Conservation (phyloP, 345 rosid species). For the Gynandropsis gynandra region DNA sequence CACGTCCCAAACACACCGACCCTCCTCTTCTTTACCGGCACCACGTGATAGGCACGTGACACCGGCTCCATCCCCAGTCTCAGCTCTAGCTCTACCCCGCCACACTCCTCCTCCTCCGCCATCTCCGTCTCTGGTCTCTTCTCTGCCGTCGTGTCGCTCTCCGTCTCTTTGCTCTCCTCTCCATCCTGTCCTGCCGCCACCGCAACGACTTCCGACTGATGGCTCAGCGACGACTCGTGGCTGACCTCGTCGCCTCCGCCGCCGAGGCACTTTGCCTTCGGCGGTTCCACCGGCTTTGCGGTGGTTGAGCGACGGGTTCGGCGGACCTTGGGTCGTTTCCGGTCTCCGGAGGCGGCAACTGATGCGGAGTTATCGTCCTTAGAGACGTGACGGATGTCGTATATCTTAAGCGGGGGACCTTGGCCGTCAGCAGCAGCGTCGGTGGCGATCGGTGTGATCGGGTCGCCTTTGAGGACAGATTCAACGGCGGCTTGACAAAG, state of each 20-base stretch:
- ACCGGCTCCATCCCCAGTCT: slow-evolving; percentile 51
- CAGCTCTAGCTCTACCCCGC: slow-evolving; percentile 41
- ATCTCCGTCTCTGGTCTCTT: slow-evolving; percentile 32
- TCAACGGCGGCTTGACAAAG: slow-evolving; percentile 94
- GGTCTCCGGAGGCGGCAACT: slow-evolving; percentile 1
- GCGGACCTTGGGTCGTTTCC: slow-evolving; percentile 15
- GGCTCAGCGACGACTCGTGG: slow-evolving; percentile 87
- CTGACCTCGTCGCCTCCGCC: slow-evolving; percentile 42
- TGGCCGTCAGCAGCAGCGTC: slow-evolving; percentile 69
- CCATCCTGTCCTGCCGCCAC: slow-evolving; percentile 17
- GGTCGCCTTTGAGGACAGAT: slow-evolving; percentile 67
- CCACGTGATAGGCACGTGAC: slow-evolving; percentile 43
- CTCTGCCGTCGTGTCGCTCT: slow-evolving; percentile 51
- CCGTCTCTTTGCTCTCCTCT: slow-evolving; percentile 55
- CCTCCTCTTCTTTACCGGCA: slow-evolving; percentile 71
- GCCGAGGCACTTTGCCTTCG: slow-evolving; percentile 21
- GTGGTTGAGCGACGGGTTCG: slow-evolving; percentile 12
- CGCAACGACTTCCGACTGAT: slow-evolving; percentile 58
- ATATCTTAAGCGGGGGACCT: slow-evolving; percentile 76
- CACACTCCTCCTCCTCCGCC: slow-evolving; percentile 44
- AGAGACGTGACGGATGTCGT: slow-evolving; percentile 79
- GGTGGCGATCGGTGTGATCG: slow-evolving; percentile 67
- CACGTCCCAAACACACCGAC: slow-evolving; percentile 25
- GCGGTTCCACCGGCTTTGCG: slow-evolving; percentile 13
- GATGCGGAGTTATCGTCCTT: slow-evolving; percentile 55